Evolutionary conservation across 1,139 yeast genomes (phyloP), one percentile per base, ranked within the genome.

Genomic region (Debaryomycetaceae sp.): DNA sequence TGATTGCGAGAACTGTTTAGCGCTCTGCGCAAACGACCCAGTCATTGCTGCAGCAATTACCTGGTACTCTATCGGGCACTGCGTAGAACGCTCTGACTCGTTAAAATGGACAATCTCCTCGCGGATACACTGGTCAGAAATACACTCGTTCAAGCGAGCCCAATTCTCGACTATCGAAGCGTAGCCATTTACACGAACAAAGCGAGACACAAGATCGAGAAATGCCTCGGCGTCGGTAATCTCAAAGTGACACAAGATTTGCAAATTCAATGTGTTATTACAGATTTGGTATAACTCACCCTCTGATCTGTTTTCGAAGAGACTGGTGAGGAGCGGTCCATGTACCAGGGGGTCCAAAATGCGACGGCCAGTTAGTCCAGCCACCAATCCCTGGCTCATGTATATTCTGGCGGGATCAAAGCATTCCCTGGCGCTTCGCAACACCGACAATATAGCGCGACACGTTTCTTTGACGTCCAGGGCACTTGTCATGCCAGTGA

Each of bases 371-470:
- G 52, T 45, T 22, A 80, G 52, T 1, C 83, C 87, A 5, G 54
- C 41, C 10, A 70, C 45, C 7, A 82, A 42, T 5, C 93, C 94
- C 20, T 58, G 52, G 2, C 74, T 45, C 3, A 79, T 53, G 40
- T 73, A 79, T 2, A 80, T 64, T 46, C 85, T 68, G 1, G 90
- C 73, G 2, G 87, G 83, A 37, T 77, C 93, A 52, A 73, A 85
- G 0, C 77, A 54, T 6, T 68, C 65, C 29, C 69, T 66, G 16
- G 62, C 48, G 4, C 60, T 62, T 19, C 55, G 61, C 27, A 81
- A 47, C 2, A 73, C 64, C 6, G 50, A 51, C 27, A 80, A 48
- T 4, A 77, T 42, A 2, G 66, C 39, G 4, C 22, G 31, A 6
- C 39, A 38, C 3, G 45, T 44, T 3, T 29, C 32, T 8, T 39